A percentile compares a stretch with the other conserved stretches of the same genome.
phyloP scores from a whole-genome alignment of 2,329 filamentous ascomycete species.

The Phyllosticta citrichinensis region DNA sequence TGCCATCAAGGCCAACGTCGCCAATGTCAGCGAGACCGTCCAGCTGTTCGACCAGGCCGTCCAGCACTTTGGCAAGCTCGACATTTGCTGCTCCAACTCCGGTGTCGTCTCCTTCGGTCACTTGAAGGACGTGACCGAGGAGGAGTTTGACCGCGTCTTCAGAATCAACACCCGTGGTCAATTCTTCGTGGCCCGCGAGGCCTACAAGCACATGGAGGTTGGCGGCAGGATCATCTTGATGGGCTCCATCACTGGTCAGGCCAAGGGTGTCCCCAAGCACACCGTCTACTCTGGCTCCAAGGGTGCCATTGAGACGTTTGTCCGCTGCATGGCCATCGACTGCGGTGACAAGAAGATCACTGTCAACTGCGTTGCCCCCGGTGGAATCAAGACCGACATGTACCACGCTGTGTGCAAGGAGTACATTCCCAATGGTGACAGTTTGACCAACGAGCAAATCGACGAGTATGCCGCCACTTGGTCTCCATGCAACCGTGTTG shows the following conservation, averaged over 20 bases:
- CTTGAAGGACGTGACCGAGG: conserved; percentile 44
- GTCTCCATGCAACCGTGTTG: conserved; percentile 55
- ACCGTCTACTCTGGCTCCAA: conserved; percentile 44
- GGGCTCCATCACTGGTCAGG: conserved; percentile 48
- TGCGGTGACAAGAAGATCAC: conserved; percentile 46
- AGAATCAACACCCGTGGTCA: conserved; percentile 53
- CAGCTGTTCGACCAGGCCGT: conserved; percentile 54
- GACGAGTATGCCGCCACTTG: conserved; percentile 55
- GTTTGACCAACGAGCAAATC: conserved; percentile 47
- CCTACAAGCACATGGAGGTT: conserved; percentile 43
- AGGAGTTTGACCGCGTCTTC: conserved; percentile 50
- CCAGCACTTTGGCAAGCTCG: conserved; percentile 51
- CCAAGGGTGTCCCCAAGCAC: conserved; percentile 46
- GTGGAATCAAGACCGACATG: conserved; percentile 48
- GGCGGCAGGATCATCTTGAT: conserved; percentile 45
- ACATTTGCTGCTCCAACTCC: conserved; percentile 62
- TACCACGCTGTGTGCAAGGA: conserved; percentile 55
- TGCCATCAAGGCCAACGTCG: conserved; percentile 59
- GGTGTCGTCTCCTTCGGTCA: conserved; percentile 47
- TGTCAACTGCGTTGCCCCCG: conserved; percentile 51
- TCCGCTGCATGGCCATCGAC: conserved; percentile 45
- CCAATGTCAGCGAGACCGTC: conserved; percentile 52
- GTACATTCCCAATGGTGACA: conserved; percentile 50
- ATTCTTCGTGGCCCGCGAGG: conserved; percentile 52
- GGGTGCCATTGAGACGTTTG: conserved; percentile 46